These are phyloP conservation scores for Limonium bicolor DNA, from an alignment of 148 eudicot genomes.

Conservation along the genomic window DNA sequence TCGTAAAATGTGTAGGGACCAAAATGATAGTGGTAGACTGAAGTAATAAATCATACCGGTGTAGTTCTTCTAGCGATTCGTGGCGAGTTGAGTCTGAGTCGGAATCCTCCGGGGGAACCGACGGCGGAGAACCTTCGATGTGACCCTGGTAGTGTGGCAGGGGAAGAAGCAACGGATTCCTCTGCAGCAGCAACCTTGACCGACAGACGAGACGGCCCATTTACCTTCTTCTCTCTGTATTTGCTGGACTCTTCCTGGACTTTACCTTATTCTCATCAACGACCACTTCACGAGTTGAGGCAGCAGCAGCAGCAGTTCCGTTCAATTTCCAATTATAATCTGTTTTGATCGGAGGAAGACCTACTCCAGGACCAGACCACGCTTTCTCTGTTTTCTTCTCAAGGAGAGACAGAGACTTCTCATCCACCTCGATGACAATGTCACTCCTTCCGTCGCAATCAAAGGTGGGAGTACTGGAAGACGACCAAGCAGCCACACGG, in stretches of 20 bases:
- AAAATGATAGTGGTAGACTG: too few species aligned
- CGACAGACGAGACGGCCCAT: background rate
- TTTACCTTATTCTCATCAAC: background rate
- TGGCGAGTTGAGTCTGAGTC: conserved; percentile 2
- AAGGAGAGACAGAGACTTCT: conserved; percentile 1
- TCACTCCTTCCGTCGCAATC: conserved; percentile 7
- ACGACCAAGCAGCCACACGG: too few species aligned
- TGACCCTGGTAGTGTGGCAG: conserved; percentile 1
- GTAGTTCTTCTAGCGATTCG: background rate
- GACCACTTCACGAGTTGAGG: background rate
- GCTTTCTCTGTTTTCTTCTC: background rate
- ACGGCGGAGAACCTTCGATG: background rate
- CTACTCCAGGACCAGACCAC: background rate
- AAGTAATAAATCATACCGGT: background rate
- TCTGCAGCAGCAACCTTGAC: background rate
- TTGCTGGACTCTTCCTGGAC: background rate
- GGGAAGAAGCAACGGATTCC: conserved; percentile 1
- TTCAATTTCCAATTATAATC: conserved; percentile 7
- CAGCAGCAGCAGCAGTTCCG: background rate
- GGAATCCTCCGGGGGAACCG: conserved; percentile 4
- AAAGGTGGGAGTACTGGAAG: too few species aligned
- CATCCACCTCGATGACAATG: conserved; percentile 11
- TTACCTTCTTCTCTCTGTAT: background rate
- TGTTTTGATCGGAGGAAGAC: conserved; percentile 38
- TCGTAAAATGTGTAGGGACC: background rate